phyloP scores from a whole-genome alignment of 352 stramenopile genomes.

The Phytopythium aichiense region DNA sequence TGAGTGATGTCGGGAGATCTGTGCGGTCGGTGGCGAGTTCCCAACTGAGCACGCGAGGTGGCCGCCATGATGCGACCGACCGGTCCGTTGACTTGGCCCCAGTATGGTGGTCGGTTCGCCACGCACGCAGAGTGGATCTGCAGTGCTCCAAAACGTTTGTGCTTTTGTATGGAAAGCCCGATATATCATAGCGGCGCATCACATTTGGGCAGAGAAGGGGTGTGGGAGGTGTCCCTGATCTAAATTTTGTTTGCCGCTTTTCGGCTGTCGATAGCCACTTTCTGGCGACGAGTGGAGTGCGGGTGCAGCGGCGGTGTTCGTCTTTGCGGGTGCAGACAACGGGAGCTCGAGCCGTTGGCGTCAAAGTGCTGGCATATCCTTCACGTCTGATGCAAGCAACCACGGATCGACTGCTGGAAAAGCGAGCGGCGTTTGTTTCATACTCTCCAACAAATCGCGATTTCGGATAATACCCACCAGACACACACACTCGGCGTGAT shows the following conservation, averaged over 20 bases:
- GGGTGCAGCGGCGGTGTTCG: neutral
- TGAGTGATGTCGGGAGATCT: neutral
- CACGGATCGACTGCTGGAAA: too few species aligned
- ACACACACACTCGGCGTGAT: neutral
- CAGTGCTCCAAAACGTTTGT: neutral
- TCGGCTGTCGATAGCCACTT: too few species aligned
- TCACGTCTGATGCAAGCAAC: neutral
- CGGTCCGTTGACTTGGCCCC: neutral
- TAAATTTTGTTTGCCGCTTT: neutral
- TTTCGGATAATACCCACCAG: neutral
- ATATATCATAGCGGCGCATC: constrained; percentile 8
- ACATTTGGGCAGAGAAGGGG: neutral
- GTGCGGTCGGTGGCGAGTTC: neutral
- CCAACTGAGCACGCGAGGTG: neutral
- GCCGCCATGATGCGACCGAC: neutral
- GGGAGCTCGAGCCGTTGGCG: neutral
- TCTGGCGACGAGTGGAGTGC: too few species aligned
- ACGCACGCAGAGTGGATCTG: neutral
- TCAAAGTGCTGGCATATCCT: neutral
- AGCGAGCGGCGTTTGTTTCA: neutral
- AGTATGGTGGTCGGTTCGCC: neutral
- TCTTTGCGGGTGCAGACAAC: neutral
- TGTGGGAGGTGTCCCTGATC: neutral
- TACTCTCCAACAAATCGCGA: neutral
- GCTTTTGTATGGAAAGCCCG: neutral